Percentiles rank a stretch among this genome's conserved stretches.
phyloP scores from a whole-genome alignment of 2,329 filamentous ascomycete species.

The Fusarium sp. region DNA sequence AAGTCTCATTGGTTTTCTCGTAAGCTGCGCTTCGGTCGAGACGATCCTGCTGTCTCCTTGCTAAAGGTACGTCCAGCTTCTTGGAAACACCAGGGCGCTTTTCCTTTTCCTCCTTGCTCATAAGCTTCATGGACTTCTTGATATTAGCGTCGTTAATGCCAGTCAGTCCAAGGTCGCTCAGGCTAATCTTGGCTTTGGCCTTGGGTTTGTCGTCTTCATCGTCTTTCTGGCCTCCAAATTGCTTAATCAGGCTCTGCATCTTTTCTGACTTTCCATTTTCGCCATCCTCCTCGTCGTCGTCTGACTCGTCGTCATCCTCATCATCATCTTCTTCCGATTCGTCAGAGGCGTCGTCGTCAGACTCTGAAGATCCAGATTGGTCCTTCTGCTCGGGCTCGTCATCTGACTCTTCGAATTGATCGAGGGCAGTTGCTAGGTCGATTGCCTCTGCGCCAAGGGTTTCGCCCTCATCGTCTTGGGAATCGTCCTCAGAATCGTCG shows the following conservation, averaged over 20 bases:
- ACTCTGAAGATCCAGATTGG: conserved; percentile 58
- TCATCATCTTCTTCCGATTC: conserved; percentile 58
- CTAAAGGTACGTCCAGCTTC: conserved; percentile 85
- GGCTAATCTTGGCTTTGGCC: conserved; percentile 74
- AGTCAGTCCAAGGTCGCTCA: conserved; percentile 79
- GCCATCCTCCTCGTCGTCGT: conserved; percentile 53
- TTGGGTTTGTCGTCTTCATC: conserved; percentile 60
- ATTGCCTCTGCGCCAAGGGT: conserved; percentile 70
- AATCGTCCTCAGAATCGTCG: conserved; percentile 69
- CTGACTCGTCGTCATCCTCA: conserved; percentile 59
- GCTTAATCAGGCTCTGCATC: conserved; percentile 75
- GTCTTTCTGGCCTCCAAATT: conserved; percentile 73
- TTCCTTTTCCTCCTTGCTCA: conserved; percentile 71
- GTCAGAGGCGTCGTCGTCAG: conserved; percentile 56
- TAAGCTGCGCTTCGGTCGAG: conserved; percentile 86
- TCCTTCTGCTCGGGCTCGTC: conserved; percentile 61
- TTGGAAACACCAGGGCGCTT: conserved; percentile 59
- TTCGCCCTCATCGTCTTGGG: conserved; percentile 65
- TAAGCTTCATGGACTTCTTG: conserved; percentile 82
- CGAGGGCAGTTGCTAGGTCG: conserved; percentile 67
- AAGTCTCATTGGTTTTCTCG: conserved; percentile 89
- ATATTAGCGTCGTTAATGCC: conserved; percentile 79
- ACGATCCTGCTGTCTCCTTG: conserved; percentile 86
- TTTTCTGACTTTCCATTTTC: conserved; percentile 64
- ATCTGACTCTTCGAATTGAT: conserved; percentile 64